These are phyloP conservation scores for Herpetospermum pedunculosum DNA, from an alignment of 306 rosid genomes.

Conservation along the genomic window DNA sequence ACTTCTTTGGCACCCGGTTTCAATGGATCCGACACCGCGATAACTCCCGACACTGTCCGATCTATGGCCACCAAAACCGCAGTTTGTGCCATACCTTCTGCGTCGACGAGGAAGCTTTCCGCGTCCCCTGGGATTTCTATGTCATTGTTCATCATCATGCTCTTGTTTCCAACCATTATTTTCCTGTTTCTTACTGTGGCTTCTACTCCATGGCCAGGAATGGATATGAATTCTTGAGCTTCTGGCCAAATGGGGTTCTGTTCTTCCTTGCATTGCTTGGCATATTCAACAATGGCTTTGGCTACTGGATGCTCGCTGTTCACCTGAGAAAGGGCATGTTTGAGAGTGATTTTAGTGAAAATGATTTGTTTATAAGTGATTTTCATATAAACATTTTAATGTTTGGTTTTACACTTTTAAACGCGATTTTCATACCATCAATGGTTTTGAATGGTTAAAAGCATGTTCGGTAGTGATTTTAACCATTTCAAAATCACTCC, in stretches of 20 bases:
- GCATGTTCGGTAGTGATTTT: too few relatives aligned
- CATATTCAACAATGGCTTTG: constrained; percentile 65
- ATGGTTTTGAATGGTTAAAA: too few relatives aligned
- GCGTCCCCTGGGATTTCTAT: constrained; percentile 38
- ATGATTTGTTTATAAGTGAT: too few relatives aligned
- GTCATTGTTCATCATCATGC: constrained; percentile 42
- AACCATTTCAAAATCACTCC: too few relatives aligned
- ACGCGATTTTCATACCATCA: too few relatives aligned
- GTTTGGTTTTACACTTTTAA: too few relatives aligned
- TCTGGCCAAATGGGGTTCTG: constrained; percentile 48
- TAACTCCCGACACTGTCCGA: constrained; percentile 40
- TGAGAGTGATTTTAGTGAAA: too few relatives aligned
- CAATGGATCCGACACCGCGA: constrained; percentile 71
- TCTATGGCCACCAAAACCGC: constrained; percentile 53
- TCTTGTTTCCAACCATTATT: constrained; percentile 50
- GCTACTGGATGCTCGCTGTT: constrained; percentile 87
- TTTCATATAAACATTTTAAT: too few relatives aligned
- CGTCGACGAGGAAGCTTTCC: constrained; percentile 42
- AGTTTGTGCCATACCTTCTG: constrained; percentile 62
- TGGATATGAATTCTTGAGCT: constrained; percentile 45
- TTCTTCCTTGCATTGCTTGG: constrained; percentile 37
- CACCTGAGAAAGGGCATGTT: constrained; percentile 48
- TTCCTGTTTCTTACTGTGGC: constrained; percentile 20
- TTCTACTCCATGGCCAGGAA: constrained; percentile 74
- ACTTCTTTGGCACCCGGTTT: constrained; percentile 59